Base-by-base conservation (phyloP, 768 basidiomycete genomes). In the Hirschioporus abietinus region DNA sequence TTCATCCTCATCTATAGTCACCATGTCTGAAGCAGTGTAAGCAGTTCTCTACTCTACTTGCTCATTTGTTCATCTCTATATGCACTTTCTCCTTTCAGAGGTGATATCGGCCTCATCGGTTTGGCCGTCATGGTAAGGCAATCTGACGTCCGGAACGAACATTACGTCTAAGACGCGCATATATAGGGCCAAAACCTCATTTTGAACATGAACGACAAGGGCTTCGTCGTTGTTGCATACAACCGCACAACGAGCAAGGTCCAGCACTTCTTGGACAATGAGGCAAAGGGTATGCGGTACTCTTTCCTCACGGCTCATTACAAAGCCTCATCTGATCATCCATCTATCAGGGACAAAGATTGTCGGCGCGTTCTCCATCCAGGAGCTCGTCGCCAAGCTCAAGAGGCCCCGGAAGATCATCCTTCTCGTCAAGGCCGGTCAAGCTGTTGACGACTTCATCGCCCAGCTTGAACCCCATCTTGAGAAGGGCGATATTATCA, bases 181-280 rank as follows among this genome's bases (percentile, higher is more conserved):
- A 61, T 65, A 62, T 73, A 95, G 94, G 95, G 94, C 74, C 95
- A 96, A 88, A 97, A 96, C 78, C 78, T 97, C 76, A 96, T 97
- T 78, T 83, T 98, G 73, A 97, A 98, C 84, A 98, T 97, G 93
- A 97, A 97, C 78, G 97, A 99, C 85, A 99, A 99, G 81, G 97
- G 97, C 64, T 99, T 95, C 83, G 95, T 82, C 70, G 97, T 99
- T 73, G 90, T 95, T 71, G 95, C 93, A 15, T 99, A 92, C 82
- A 99, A 99, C 86, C 91, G 97, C 73, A 99, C 97, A 58, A 91
- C 89, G 69, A 89, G 87, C 81, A 99, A 99, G 79, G 95, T 99
- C 74, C 96, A 98, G 77, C 76, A 85, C 75, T 99, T 99, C 87
- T 88, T 99, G 68, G 89, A 85, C 69, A 95, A 98, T 78, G 94